phyloP scores from a whole-genome alignment of 345 rosid species.

The Eucalyptus camaldulensis region DNA sequence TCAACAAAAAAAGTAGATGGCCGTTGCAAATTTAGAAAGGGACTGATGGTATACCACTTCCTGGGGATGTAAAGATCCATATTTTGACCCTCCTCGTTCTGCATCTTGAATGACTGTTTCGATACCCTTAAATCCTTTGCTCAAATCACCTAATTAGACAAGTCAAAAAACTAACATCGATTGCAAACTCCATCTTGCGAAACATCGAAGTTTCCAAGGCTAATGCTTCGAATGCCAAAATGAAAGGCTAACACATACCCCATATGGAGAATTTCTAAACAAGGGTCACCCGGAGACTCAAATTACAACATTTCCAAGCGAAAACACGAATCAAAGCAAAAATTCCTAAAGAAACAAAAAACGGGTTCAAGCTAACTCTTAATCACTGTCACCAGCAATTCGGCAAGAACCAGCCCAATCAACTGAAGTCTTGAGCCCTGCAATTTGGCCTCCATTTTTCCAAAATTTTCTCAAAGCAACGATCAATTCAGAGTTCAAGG shows the following conservation, averaged over 20 bases:
- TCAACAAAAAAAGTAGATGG: background rate
- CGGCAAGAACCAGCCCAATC: background rate
- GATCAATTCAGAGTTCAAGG: background rate
- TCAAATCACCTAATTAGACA: background rate
- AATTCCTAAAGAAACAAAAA: background rate
- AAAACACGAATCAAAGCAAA: background rate
- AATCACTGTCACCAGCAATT: background rate
- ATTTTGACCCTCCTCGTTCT: constrained; percentile 85
- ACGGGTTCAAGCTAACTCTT: background rate
- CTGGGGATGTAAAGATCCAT: constrained; percentile 93
- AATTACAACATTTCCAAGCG: background rate
- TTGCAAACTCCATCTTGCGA: background rate
- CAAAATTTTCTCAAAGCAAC: background rate
- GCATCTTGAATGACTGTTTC: constrained; percentile 45
- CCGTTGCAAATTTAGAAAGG: background rate
- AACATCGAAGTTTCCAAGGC: background rate
- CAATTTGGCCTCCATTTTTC: background rate
- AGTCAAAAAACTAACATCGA: background rate
- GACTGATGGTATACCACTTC: constrained; percentile 39
- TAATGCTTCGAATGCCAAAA: background rate
- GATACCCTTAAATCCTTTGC: background rate
- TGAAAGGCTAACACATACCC: background rate
- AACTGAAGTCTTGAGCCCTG: background rate
- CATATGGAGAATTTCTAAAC: background rate
- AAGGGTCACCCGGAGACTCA: background rate